Evolutionary conservation across 169 alveolate species (phyloP).

Genomic region (Plasmodium chabaudi): DNA sequence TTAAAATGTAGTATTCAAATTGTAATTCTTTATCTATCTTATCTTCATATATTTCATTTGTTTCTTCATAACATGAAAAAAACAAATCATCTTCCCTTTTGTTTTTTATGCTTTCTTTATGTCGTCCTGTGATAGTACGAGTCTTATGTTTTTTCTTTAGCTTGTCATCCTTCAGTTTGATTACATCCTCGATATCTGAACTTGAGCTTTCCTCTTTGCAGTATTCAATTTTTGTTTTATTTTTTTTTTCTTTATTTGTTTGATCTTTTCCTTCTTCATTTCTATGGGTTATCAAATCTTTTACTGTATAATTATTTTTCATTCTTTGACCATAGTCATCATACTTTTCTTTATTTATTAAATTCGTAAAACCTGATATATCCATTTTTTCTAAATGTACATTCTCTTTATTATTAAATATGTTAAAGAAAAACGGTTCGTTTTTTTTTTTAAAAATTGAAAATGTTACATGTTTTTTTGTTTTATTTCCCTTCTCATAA

Average conservation of each 20-base stretch:
- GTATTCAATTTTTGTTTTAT: not conserved
- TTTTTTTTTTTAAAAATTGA: conserved; percentile 19
- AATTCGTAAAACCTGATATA: not conserved
- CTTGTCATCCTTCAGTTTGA: too few relatives aligned
- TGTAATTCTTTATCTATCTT: conserved; percentile 11
- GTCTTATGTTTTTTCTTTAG: not conserved
- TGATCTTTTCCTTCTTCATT: not conserved
- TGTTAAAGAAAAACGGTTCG: conserved; percentile 33
- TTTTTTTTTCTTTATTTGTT: not conserved
- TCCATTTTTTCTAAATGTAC: conserved; percentile 34
- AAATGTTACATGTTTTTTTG: not conserved
- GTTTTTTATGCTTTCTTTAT: not conserved
- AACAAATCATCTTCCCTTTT: conserved; percentile 5
- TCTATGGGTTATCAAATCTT: conserved; percentile 1
- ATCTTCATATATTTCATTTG: conserved; percentile 13
- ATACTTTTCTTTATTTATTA: conserved; percentile 43
- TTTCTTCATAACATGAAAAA: conserved; percentile 61
- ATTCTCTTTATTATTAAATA: conserved; percentile 40
- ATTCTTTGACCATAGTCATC: conserved; percentile 25
- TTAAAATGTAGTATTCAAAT: conserved; percentile 1
- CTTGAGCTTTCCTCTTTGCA: not conserved
- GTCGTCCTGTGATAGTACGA: not conserved
- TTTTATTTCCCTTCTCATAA: conserved; percentile 3
- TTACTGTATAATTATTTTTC: conserved; percentile 5
- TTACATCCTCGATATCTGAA: not conserved